A percentile compares a stretch with the other conserved stretches of the same genome.
These are phyloP conservation scores for Cudoniella acicularis DNA, from an alignment of 495 filamentous ascomycete genomes.

Conservation along the genomic window DNA sequence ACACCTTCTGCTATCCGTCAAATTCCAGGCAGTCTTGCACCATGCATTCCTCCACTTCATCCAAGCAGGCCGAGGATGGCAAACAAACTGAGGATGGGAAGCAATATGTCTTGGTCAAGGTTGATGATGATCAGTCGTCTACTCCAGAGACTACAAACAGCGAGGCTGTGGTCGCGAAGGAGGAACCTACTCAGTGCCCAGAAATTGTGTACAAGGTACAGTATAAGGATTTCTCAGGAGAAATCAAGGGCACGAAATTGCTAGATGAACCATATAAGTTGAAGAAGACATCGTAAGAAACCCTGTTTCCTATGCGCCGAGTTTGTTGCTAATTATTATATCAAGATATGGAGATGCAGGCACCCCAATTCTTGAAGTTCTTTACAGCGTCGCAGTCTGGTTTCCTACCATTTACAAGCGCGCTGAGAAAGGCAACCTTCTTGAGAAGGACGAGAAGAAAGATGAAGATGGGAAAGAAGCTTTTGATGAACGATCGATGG, in stretches of 20 bases:
- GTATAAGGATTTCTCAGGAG: not conserved
- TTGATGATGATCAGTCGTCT: not conserved
- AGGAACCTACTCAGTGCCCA: not conserved
- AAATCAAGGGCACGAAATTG: not conserved
- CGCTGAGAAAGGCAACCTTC: not conserved
- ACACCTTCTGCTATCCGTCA: not conserved
- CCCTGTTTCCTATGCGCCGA: not conserved
- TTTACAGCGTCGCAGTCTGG: not conserved
- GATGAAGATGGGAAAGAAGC: not conserved
- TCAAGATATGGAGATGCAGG: not conserved
- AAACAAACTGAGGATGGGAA: not conserved
- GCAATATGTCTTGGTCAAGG: not conserved
- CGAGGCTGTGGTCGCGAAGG: not conserved
- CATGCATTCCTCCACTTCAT: not conserved
- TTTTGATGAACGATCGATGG: not conserved
- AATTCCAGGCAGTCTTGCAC: not conserved
- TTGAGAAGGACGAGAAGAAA: not conserved
- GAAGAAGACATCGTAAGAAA: not conserved
- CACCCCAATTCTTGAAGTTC: not conserved
- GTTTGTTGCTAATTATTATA: not conserved
- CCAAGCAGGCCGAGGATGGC: too few relatives aligned
- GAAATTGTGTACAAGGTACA: not conserved
- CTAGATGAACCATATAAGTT: not conserved
- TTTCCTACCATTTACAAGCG: constrained; percentile 1
- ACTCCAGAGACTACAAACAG: not conserved